Conservation (phyloP, 1,139 yeast species). For the Sugiyamaella castrensis region DNA sequence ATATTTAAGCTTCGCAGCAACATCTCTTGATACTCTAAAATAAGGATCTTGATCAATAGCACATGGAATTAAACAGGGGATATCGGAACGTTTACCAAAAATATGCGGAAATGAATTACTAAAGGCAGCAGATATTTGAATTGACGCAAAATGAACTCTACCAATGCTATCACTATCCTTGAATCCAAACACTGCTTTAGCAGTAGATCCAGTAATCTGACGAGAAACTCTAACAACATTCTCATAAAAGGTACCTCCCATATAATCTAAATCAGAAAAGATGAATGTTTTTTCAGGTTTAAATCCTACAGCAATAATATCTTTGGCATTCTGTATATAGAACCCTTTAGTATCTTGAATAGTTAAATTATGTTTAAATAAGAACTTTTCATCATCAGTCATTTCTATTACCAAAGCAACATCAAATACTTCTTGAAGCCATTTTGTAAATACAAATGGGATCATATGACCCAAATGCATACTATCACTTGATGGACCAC, state of each 20-base stretch:
- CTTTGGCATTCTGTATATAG: conserved; percentile 76
- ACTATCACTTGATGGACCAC: conserved; percentile 95
- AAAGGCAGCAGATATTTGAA: conserved; percentile 94
- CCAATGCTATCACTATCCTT: conserved; percentile 94
- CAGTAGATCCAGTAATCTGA: conserved; percentile 93
- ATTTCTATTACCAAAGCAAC: conserved; percentile 93
- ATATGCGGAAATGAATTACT: conserved; percentile 95
- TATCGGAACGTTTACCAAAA: conserved; percentile 73
- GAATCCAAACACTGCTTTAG: conserved; percentile 97
- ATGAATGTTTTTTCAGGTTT: conserved; percentile 92
- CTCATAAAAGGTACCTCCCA: conserved; percentile 93
- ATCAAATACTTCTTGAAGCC: conserved; percentile 98
- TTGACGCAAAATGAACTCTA: conserved; percentile 88
- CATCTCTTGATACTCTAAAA: conserved; percentile 96
- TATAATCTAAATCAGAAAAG: conserved; percentile 85
- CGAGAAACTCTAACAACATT: conserved; percentile 92
- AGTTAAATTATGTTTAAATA: conserved; percentile 86
- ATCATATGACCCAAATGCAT: conserved; percentile 98
- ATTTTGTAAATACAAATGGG: conserved; percentile 92
- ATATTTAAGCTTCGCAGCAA: conserved; percentile 87
- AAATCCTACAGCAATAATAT: conserved; percentile 92
- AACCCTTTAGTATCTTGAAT: conserved; percentile 83
- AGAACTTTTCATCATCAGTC: conserved; percentile 96
- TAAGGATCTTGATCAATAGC: conserved; percentile 99
- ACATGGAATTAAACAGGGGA: conserved; percentile 95